Evolutionary conservation across 495 filamentous ascomycete genomes (phyloP).

Genomic region (Apiosordaria backusii): DNA sequence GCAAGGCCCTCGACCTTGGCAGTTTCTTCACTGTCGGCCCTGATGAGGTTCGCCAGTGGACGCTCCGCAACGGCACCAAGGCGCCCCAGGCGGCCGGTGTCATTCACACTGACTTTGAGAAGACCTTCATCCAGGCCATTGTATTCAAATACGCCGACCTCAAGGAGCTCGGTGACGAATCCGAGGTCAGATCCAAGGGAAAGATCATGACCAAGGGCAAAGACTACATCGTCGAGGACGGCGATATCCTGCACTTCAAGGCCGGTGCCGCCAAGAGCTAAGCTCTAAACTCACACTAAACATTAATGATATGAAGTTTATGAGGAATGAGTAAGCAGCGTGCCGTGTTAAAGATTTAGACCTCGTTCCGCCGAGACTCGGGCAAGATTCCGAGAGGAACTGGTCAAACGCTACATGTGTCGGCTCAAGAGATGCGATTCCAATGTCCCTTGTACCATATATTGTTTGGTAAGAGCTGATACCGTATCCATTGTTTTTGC

Average conservation of each 20-base stretch:
- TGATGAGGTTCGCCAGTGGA: conserved; percentile 99
- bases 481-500: not conserved
- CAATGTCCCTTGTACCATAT: not conserved
- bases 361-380: not conserved
- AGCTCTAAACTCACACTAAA: conserved; percentile 13
- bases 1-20: conserved; percentile 79
- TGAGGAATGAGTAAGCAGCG: conserved; percentile 8
- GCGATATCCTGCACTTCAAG: conserved; percentile 84
- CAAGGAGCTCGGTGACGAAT: conserved; percentile 84
- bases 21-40: conserved; percentile 97
- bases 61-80: conserved; percentile 92
- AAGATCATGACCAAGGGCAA: conserved; percentile 99
- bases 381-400: not conserved
- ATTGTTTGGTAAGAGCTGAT: not conserved
- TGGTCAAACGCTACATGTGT: not conserved
- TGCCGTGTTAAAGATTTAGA: not conserved
- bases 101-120: conserved; percentile 98
- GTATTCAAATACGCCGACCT: conserved; percentile 81
- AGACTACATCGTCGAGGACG: conserved; percentile 83
- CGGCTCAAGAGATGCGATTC: not conserved
- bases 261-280: conserved; percentile 87
- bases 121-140: conserved; percentile 97
- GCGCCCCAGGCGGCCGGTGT: conserved; percentile 96
- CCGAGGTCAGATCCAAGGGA: conserved; percentile 82
- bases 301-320: conserved; percentile 19